Conservation (phyloP, 2,329 filamentous ascomycete species). For the Pezicula carpinea region DNA sequence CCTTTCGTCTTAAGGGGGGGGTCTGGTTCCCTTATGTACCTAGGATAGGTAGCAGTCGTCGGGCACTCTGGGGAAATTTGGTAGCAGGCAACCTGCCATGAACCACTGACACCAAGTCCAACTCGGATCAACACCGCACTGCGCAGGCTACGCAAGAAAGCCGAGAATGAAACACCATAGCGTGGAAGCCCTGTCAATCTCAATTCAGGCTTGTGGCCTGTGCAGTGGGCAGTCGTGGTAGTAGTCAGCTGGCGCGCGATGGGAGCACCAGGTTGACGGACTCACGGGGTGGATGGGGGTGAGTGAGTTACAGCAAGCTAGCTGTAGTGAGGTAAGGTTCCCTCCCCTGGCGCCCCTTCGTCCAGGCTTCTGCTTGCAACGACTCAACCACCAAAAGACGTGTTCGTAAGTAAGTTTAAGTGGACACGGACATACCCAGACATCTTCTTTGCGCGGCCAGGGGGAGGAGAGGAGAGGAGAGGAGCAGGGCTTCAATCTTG, state of each 20-base stretch:
- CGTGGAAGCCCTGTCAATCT: constrained; percentile 24
- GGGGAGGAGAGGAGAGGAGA: no score
- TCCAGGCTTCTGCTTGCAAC: not conserved
- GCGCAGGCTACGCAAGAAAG: constrained; percentile 16
- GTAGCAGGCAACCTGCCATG: constrained; percentile 14
- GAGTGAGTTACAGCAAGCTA: not conserved
- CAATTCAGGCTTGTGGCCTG: constrained; percentile 4
- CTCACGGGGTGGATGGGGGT: not conserved
- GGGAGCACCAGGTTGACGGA: constrained; percentile 2
- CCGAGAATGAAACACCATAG: constrained; percentile 29
- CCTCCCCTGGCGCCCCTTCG: not conserved
- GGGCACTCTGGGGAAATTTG: constrained; percentile 25
- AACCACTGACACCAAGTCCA: constrained; percentile 7
- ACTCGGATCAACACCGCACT: not conserved
- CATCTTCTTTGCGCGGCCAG: not conserved
- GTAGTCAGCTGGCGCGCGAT: constrained; percentile 1
- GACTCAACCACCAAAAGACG: not conserved
- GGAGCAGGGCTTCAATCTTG: not conserved
- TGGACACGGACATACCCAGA: not conserved
- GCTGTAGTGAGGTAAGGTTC: not conserved
- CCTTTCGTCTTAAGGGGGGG: constrained; percentile 8
- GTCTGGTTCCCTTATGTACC: constrained; percentile 23
- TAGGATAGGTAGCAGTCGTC: constrained; percentile 7
- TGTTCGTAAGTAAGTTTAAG: not conserved
- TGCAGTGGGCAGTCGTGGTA: not conserved